A percentile compares a stretch with the other conserved stretches of the same genome.
Conservation (phyloP, 805 yeast genomes). For the Saccharomycopsis babjevae region DNA sequence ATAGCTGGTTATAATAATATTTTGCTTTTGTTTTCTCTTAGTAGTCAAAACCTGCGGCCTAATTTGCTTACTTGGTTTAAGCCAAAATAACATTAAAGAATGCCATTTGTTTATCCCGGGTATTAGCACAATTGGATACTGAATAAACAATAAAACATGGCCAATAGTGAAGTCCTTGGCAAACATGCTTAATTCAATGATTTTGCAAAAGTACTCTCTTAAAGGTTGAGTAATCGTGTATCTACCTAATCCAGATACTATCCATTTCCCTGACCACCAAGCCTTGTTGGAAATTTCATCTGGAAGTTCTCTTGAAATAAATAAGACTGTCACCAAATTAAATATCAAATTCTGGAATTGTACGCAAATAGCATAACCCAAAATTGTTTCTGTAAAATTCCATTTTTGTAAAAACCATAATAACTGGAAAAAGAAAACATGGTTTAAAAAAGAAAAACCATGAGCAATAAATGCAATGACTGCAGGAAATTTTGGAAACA, state of each 20-base stretch:
- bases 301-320: conserved; percentile 46
- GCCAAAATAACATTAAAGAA: conserved; percentile 50
- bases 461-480: conserved; percentile 42
- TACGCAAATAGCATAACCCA: conserved; percentile 42
- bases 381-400: conserved; percentile 40
- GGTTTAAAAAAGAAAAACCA: conserved; percentile 35
- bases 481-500: conserved; percentile 36
- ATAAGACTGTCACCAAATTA: conserved; percentile 32
- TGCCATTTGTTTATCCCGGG: conserved; percentile 54
- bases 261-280: conserved; percentile 68
- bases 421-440: conserved; percentile 40
- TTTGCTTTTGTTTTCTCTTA: conserved; percentile 32
- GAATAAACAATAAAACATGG: conserved; percentile 41
- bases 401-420: conserved; percentile 49
- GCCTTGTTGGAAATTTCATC: conserved; percentile 47
- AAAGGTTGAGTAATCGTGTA: conserved; percentile 43
- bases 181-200: conserved; percentile 46
- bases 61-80: conserved; percentile 40
- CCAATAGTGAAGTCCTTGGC: conserved; percentile 44
- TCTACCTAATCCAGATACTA: conserved; percentile 46
- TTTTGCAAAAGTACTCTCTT: conserved; percentile 48
- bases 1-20: conserved; percentile 29
- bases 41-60: conserved; percentile 37
- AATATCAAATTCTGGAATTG: conserved; percentile 43
- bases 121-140: conserved; percentile 42